These are phyloP conservation scores for Penicillium sp. DNA, from an alignment of 2,329 filamentous ascomycete genomes.

Conservation along the genomic window DNA sequence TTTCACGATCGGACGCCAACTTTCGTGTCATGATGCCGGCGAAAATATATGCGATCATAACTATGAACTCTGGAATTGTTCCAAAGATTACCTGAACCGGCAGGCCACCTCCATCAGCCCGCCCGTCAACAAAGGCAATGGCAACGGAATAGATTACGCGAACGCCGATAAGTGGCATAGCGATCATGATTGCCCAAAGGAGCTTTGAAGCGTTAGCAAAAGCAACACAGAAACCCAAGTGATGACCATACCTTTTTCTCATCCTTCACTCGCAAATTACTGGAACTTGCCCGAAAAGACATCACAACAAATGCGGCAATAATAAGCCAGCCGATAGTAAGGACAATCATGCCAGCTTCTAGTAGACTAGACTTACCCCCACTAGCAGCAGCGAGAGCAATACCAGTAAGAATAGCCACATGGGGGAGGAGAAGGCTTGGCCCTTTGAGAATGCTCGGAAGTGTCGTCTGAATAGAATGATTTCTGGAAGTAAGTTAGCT, in stretches of 20 bases:
- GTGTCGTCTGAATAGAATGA: slow-evolving; percentile 7
- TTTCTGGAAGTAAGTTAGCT: neutral
- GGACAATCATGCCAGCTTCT: slow-evolving; percentile 6
- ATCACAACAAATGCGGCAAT: neutral
- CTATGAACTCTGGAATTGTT: slow-evolving; percentile 28
- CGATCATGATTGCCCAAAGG: slow-evolving; percentile 6
- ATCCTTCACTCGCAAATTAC: neutral
- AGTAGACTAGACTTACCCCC: slow-evolving; percentile 1
- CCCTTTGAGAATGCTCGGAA: neutral
- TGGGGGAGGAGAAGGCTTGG: slow-evolving; percentile 9
- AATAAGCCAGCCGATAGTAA: slow-evolving; percentile 8
- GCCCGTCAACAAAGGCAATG: neutral
- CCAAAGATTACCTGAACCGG: slow-evolving; percentile 25
- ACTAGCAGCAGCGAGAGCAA: slow-evolving; percentile 13
- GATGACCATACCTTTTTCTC: slow-evolving; percentile 10
- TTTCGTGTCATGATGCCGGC: slow-evolving; percentile 8
- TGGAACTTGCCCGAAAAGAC: neutral
- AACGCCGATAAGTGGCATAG: slow-evolving; percentile 9
- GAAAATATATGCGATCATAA: slow-evolving; percentile 16
- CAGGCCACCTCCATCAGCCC: slow-evolving; percentile 3
- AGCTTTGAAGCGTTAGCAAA: slow-evolving; percentile 4
- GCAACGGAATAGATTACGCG: slow-evolving; percentile 10
- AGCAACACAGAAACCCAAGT: neutral
- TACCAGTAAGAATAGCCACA: slow-evolving; percentile 7
- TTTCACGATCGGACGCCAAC: neutral